Conservation (phyloP, 129 eudicot species). For the Chrysanthemum lavandulifolium region DNA sequence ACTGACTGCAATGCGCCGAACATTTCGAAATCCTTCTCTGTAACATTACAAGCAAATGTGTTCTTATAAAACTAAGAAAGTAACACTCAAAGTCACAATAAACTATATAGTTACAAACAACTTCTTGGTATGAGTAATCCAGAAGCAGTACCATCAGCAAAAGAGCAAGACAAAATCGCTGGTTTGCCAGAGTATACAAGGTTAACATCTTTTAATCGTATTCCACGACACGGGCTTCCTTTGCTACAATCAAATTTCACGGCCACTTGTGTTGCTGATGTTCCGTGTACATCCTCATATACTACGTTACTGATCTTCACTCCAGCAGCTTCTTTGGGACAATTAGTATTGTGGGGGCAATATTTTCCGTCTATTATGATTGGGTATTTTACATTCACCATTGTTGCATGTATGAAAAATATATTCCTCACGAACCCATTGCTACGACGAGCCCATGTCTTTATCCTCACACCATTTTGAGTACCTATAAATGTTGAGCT, state of each 20-base stretch:
- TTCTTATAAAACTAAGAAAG: not conserved
- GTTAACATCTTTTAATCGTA: constrained; percentile 37
- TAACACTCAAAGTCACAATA: too few relatives aligned
- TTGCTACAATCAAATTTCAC: constrained; percentile 30
- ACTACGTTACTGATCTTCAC: constrained; percentile 12
- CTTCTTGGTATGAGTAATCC: constrained; percentile 39
- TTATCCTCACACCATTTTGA: constrained; percentile 10
- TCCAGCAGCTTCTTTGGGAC: not conserved
- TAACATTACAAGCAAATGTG: too few relatives aligned
- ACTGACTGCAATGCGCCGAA: too few relatives aligned
- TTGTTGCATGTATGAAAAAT: not conserved
- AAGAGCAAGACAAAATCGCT: constrained; percentile 32
- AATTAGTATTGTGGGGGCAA: not conserved
- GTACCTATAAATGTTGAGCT: constrained; percentile 11
- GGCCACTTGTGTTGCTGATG: constrained; percentile 18
- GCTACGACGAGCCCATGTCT: constrained; percentile 17
- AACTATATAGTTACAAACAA: constrained; percentile 20
- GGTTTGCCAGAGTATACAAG: constrained; percentile 23
- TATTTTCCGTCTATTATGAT: constrained; percentile 16
- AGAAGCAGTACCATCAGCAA: constrained; percentile 36
- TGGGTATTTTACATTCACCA: constrained; percentile 11
- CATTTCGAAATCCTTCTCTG: too few relatives aligned
- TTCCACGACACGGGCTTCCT: constrained; percentile 34
- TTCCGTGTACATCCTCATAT: constrained; percentile 14
- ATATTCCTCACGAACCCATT: constrained; percentile 18